phyloP scores from a whole-genome alignment of 495 filamentous ascomycete species.

The Lophium mytilinum region DNA sequence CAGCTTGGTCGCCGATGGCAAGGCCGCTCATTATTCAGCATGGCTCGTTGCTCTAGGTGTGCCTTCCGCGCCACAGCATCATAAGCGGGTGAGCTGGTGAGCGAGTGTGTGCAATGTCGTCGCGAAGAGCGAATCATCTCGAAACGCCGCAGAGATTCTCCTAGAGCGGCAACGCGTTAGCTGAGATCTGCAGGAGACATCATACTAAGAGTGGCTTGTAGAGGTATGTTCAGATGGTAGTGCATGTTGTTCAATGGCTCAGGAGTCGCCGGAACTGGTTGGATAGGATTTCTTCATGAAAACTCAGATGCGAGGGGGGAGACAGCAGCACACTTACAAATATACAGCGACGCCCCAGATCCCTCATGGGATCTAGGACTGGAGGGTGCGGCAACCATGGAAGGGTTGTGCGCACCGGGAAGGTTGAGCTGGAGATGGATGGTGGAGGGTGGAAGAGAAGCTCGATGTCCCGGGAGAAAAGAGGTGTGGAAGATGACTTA shows the following conservation, averaged over 20 bases:
- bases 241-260: constrained; percentile 98
- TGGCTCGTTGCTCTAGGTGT: too few relatives aligned
- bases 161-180: constrained; percentile 1
- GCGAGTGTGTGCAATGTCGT: too few relatives aligned
- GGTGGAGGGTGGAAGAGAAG: constrained; percentile 18
- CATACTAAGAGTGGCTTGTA: background rate
- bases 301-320: background rate
- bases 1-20: too few relatives aligned
- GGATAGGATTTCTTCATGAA: constrained; percentile 25
- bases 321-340: constrained; percentile 2
- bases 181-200: background rate
- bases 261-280: constrained; percentile 63
- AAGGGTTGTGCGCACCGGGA: background rate
- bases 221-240: constrained; percentile 80
- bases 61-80: too few relatives aligned
- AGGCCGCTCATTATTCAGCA: too few relatives aligned
- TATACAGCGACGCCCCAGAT: background rate
- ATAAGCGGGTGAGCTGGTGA: too few relatives aligned
- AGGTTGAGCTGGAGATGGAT: background rate
- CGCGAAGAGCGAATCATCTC: too few relatives aligned
- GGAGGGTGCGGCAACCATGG: background rate
- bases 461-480: background rate
- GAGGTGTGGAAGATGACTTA: background rate
- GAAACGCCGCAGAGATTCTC: background rate
- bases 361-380: background rate